A percentile compares a stretch with the other conserved stretches of the same genome.
These are phyloP conservation scores for Gossypium rotundifolium DNA, from an alignment of 345 rosid genomes.

Conservation along the genomic window DNA sequence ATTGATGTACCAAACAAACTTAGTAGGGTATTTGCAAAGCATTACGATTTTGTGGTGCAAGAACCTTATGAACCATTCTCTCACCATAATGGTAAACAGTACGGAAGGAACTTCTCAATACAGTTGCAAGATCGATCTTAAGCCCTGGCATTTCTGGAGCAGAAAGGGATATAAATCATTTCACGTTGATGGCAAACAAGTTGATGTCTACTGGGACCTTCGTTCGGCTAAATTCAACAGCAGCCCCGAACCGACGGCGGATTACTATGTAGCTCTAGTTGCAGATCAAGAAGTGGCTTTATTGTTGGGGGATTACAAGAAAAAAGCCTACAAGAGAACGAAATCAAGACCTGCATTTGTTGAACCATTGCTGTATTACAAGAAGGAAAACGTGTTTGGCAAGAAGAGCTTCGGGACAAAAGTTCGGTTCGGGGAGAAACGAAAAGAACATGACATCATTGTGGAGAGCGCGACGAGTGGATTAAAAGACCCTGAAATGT, in stretches of 20 bases:
- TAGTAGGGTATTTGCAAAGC: constrained; percentile 40
- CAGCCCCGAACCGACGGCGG: constrained; percentile 69
- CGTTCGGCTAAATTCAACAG: constrained; percentile 63
- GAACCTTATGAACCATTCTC: constrained; percentile 52
- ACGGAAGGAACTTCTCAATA: constrained; percentile 36
- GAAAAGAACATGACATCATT: constrained; percentile 64
- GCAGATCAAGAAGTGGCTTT: constrained; percentile 81
- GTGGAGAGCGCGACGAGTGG: constrained; percentile 67
- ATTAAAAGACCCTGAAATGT: constrained; percentile 74
- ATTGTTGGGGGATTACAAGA: constrained; percentile 71
- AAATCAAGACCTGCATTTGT: constrained; percentile 70
- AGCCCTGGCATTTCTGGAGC: constrained; percentile 80
- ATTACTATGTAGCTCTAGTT: constrained; percentile 78
- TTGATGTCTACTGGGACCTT: constrained; percentile 62
- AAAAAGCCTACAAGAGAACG: constrained; percentile 78
- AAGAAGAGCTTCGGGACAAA: constrained; percentile 70
- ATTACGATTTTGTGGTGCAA: constrained; percentile 53
- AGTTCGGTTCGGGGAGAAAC: constrained; percentile 58
- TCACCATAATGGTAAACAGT: constrained; percentile 37
- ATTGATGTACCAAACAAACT: constrained; percentile 42
- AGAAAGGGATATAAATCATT: constrained; percentile 56
- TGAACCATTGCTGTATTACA: constrained; percentile 51
- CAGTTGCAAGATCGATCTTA: constrained; percentile 53
- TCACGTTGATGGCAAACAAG: constrained; percentile 41
- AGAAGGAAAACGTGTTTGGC: constrained; percentile 77